Percentiles rank a stretch among this genome's conserved stretches.
Evolutionary conservation across 345 rosid genomes (phyloP).

Genomic region (Toxicodendron radicans): DNA sequence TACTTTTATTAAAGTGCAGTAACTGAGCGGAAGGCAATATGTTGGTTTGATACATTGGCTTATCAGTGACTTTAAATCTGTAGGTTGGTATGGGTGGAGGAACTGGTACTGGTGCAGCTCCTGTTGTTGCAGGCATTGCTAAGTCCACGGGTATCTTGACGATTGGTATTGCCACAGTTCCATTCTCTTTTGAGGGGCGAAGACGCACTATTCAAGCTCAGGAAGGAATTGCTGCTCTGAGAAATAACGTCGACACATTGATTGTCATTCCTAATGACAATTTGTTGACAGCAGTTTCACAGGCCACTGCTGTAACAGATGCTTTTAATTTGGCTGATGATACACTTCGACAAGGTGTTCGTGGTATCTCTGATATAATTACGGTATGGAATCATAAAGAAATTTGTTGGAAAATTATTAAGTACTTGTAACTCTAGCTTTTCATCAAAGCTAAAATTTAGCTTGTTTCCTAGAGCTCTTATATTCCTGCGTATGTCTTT

Average conservation of each 20-base stretch:
- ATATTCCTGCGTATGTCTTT: neutral
- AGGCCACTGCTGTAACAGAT: conserved; percentile 81
- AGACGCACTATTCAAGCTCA: conserved; percentile 89
- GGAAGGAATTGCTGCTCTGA: conserved; percentile 88
- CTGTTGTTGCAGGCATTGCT: conserved; percentile 83
- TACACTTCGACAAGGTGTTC: conserved; percentile 90
- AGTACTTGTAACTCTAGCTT: neutral
- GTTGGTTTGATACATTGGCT: conserved; percentile 7
- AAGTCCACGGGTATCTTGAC: conserved; percentile 93
- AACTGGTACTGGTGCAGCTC: conserved; percentile 91
- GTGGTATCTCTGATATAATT: conserved; percentile 37
- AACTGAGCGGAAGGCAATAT: neutral
- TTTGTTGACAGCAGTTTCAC: conserved; percentile 82
- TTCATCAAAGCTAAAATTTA: neutral
- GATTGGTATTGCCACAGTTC: conserved; percentile 87
- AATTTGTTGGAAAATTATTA: neutral
- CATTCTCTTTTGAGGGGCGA: conserved; percentile 93
- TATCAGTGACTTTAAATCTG: conserved; percentile 11
- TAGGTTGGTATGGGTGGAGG: conserved; percentile 99
- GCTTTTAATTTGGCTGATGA: conserved; percentile 97
- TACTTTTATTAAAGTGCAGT: neutral
- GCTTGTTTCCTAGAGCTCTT: neutral
- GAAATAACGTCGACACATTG: conserved; percentile 84
- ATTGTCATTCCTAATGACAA: conserved; percentile 94
- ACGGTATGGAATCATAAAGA: neutral